Conservation (phyloP, 1,284 basidiomycete species). For the Marasmius fiardii region DNA sequence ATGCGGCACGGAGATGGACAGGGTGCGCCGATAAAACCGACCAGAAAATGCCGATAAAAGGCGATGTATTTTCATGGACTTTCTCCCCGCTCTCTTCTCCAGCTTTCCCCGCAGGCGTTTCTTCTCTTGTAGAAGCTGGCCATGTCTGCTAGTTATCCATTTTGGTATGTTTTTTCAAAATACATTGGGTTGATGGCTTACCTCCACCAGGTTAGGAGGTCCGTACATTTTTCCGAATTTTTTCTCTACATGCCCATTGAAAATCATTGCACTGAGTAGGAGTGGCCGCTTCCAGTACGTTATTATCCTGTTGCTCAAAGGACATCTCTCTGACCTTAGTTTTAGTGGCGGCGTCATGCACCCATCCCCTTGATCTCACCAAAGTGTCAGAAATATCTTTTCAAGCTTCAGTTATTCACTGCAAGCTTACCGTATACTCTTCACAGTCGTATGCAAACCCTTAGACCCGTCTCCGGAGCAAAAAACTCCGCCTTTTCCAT, state of each 20-base stretch:
- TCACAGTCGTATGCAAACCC: constrained; percentile 75
- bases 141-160: constrained; percentile 43
- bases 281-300: constrained; percentile 73
- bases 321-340: constrained; percentile 8
- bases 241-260: neutral
- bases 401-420: constrained; percentile 3
- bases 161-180: constrained; percentile 47
- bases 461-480: constrained; percentile 38
- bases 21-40: neutral
- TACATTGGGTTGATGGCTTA: constrained; percentile 9
- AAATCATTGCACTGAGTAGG: constrained; percentile 35
- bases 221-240: constrained; percentile 21
- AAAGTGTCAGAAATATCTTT: constrained; percentile 64
- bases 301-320: constrained; percentile 6
- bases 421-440: neutral
- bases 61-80: neutral
- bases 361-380: constrained; percentile 83
- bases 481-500: constrained; percentile 55
- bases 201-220: constrained; percentile 71
- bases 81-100: neutral
- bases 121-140: neutral
- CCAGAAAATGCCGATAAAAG: neutral
- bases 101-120: neutral
- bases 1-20: neutral
- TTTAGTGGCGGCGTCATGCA: constrained; percentile 81